Evolutionary conservation across 768 basidiomycete species (phyloP).

Genomic region (Terana coerulea): DNA sequence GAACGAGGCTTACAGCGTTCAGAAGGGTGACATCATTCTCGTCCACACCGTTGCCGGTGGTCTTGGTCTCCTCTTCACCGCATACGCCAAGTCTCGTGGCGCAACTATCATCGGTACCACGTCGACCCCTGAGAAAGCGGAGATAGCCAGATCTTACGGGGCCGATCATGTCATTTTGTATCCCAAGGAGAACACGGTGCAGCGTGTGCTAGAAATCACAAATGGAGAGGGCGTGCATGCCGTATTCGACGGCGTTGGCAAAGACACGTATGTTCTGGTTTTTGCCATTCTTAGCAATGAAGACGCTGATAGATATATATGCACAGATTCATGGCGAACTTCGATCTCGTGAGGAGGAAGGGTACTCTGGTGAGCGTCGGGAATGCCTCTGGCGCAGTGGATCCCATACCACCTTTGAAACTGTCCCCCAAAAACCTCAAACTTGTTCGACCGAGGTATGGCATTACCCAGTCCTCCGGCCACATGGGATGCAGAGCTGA

Average conservation of each 20-base stretch:
- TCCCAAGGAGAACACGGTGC: conserved; percentile 64
- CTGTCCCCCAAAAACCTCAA: conserved; percentile 82
- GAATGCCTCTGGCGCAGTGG: conserved; percentile 85
- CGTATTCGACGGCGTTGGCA: conserved; percentile 91
- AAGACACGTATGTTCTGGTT: conserved; percentile 68
- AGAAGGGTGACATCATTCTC: conserved; percentile 75
- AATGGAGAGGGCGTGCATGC: conserved; percentile 79
- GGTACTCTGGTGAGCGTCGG: conserved; percentile 90
- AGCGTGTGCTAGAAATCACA: conserved; percentile 70
- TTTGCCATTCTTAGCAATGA: background rate
- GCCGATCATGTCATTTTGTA: conserved; percentile 86
- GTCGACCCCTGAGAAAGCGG: conserved; percentile 77
- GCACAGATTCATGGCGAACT: conserved; percentile 77
- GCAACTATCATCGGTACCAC: conserved; percentile 94
- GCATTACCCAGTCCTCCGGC: too few species aligned
- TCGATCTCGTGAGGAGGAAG: conserved; percentile 78
- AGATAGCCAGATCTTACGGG: conserved; percentile 69
- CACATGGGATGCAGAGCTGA: background rate
- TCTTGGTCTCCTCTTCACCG: conserved; percentile 64
- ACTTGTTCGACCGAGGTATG: conserved; percentile 71
- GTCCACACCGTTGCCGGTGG: conserved; percentile 94
- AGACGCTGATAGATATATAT: background rate
- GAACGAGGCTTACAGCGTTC: conserved; percentile 81
- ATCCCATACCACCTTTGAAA: conserved; percentile 69
- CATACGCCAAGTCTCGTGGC: conserved; percentile 67